Conservation (phyloP, 805 yeast species). For the Candida taoyuanica region DNA sequence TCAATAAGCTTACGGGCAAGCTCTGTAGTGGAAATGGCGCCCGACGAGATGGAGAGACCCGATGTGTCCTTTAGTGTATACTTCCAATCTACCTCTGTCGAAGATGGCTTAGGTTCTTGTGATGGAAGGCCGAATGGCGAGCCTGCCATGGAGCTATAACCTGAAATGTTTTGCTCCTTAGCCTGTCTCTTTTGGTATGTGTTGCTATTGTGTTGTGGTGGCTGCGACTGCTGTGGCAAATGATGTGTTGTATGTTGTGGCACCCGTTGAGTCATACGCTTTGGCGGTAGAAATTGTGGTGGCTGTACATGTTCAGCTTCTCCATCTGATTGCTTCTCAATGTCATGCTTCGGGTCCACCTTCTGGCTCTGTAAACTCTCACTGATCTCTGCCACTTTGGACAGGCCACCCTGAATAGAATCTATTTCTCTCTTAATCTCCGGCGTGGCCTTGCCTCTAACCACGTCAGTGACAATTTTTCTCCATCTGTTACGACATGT, state of each 20-base stretch:
- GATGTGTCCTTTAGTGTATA: conserved; percentile 46
- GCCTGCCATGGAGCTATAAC: background rate
- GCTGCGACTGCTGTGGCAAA: background rate
- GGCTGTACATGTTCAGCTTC: no score
- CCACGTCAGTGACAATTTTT: conserved; percentile 72
- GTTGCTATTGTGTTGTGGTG: background rate
- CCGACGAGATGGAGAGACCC: conserved; percentile 44
- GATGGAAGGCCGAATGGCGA: conserved; percentile 7
- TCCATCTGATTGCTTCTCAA: conserved; percentile 1
- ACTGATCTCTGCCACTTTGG: conserved; percentile 25
- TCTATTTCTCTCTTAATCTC: conserved; percentile 57
- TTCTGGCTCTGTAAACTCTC: conserved; percentile 19
- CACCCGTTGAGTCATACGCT: background rate
- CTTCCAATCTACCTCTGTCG: conserved; percentile 53
- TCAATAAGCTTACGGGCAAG: conserved; percentile 53
- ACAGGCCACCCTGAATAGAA: conserved; percentile 37
- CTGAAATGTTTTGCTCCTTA: background rate
- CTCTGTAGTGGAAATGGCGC: conserved; percentile 48
- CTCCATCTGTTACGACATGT: conserved; percentile 94
- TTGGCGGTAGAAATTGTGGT: background rate
- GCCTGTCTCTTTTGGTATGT: background rate
- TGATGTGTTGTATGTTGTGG: background rate
- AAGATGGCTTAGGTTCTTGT: conserved; percentile 25
- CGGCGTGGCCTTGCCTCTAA: conserved; percentile 55
- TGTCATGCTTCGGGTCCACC: conserved; percentile 1